Evolutionary conservation across 345 rosid species (phyloP).

Genomic region (Aquilaria sinensis): DNA sequence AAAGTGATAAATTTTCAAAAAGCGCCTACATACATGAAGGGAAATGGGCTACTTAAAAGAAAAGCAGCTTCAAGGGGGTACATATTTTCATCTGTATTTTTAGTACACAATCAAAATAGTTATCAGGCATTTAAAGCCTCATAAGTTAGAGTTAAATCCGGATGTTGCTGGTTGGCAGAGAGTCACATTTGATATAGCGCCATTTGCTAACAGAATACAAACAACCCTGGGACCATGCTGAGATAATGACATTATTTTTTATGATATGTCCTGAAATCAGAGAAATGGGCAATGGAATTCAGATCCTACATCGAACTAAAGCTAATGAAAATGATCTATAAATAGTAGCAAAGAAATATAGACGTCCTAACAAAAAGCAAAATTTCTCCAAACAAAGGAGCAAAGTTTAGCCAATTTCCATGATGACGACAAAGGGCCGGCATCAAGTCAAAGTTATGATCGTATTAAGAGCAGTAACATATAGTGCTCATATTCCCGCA

Average conservation of each 20-base stretch:
- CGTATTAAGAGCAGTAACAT: background rate
- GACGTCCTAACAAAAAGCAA: too few relatives aligned
- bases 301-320: background rate
- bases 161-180: constrained; percentile 46
- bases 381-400: too few relatives aligned
- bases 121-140: constrained; percentile 42
- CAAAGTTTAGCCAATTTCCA: too few relatives aligned
- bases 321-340: constrained; percentile 2
- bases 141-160: constrained; percentile 63
- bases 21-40: constrained; percentile 56
- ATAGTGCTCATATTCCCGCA: too few relatives aligned
- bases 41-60: background rate
- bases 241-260: constrained; percentile 39
- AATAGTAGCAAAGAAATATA: too few relatives aligned
- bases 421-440: background rate
- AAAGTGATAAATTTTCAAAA: constrained; percentile 76
- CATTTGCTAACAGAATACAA: constrained; percentile 62
- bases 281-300: constrained; percentile 1
- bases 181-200: constrained; percentile 53
- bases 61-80: background rate
- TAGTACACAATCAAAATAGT: background rate
- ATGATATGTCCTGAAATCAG: constrained; percentile 55
- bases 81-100: too few relatives aligned
- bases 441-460: too few relatives aligned
- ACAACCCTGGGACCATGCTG: constrained; percentile 51